Evolutionary conservation across 1,284 basidiomycete species (phyloP).

Genomic region (Marasmius oreades): DNA sequence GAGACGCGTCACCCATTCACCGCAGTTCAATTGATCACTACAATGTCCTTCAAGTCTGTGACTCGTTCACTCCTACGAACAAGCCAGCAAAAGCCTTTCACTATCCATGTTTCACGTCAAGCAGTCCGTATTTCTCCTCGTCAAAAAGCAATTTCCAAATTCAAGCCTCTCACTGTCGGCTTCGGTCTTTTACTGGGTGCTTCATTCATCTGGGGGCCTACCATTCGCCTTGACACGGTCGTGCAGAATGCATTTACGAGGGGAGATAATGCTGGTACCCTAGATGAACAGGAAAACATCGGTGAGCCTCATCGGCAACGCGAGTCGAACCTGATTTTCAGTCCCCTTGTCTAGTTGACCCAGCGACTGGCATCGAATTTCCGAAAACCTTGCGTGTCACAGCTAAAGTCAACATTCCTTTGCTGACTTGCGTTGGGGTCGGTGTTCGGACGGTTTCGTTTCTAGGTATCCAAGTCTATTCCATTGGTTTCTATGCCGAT

Average conservation of each 20-base stretch:
- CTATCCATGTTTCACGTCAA: not conserved
- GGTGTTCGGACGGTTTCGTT: constrained; percentile 87
- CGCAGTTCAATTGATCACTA: not conserved
- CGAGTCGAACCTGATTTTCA: not conserved
- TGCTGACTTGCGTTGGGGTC: constrained; percentile 70
- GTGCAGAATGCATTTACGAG: not conserved
- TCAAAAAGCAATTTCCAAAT: not conserved
- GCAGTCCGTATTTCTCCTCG: not conserved
- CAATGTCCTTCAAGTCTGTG: not conserved
- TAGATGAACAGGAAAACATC: constrained; percentile 18
- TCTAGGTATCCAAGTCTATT: constrained; percentile 80
- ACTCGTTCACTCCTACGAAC: not conserved
- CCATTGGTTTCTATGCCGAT: constrained; percentile 84
- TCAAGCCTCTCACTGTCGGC: constrained; percentile 2
- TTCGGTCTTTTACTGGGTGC: constrained; percentile 2
- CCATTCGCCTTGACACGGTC: constrained; percentile 8
- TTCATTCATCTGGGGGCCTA: not conserved
- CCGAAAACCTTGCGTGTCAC: constrained; percentile 60
- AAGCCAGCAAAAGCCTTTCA: not conserved
- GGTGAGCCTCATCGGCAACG: constrained; percentile 13
- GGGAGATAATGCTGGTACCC: not conserved
- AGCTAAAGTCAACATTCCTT: constrained; percentile 55
- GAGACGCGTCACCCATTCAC: not conserved
- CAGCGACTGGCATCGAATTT: constrained; percentile 69
- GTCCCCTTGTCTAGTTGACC: constrained; percentile 46